Base-by-base conservation (phyloP, 495 filamentous ascomycete genomes). In the Xylaria sp. region DNA sequence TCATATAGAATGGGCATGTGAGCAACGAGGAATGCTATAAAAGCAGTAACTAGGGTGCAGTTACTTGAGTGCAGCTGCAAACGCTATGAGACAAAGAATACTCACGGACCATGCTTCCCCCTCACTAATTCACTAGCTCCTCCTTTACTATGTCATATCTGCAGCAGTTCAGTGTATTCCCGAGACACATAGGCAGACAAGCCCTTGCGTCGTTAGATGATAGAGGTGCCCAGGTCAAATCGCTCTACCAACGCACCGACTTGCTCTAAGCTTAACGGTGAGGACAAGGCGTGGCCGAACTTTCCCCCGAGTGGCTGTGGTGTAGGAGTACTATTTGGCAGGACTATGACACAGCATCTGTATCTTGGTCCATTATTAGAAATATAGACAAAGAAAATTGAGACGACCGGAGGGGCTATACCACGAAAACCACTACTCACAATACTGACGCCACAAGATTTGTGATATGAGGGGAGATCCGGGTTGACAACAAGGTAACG, bases 11-110 rank as follows among this genome's bases (percentile, higher is more conserved):
- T 53, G 19, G 48, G 12, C n/a, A 29, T 52, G 6, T 35, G 31
- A 24, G 53, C 7, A 68, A 50, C 17, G 14, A 26, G 26, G n/a
- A 50, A 11, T 29, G 11, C 15, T 12, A 15, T 19, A 59, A 17
- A 50, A n/a, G 15, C 41, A 26, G 17, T 46, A 5, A 35, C 12
- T 43, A n/a, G 40, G 41, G 66, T 14, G 41, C 15, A 2, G 46
- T 68, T 43, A n/a, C 15, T 37, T 61, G 24, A 57, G 31, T 21
- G 11, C 40, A 62, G 52, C 35, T 53, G 40, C 58, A 70, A 70
- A 70, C 68, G 68, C 68, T 44, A 70, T 63, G 68, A 70, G 61
- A 70, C 68, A 70, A 62, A 70, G 58, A 63, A 52, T 33, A 52
- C 55, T 48, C 21, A 52, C 35, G 21, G 52, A 17, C 67, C 41